These are phyloP conservation scores for Lipomyces yarrowii DNA, from an alignment of 1,139 yeast genomes.

Conservation along the genomic window DNA sequence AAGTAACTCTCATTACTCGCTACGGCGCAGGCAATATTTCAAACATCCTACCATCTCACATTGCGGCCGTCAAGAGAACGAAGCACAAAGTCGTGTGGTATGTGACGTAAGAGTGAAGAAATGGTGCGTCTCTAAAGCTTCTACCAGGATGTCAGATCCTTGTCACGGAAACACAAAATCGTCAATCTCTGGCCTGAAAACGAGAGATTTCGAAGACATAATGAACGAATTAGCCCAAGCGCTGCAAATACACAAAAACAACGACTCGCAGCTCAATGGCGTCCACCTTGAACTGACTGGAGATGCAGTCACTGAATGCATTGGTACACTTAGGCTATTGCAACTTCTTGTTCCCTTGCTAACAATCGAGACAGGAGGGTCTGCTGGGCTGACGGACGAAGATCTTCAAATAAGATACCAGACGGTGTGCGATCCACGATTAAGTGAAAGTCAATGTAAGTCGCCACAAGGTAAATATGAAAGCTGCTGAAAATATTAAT, in stretches of 20 bases:
- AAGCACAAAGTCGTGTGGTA: slow-evolving; percentile 47
- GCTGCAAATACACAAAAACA: slow-evolving; percentile 43
- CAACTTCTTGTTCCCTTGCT: background rate
- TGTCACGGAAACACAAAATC: slow-evolving; percentile 51
- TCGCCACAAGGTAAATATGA: background rate
- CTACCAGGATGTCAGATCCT: slow-evolving; percentile 42
- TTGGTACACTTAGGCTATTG: slow-evolving; percentile 28
- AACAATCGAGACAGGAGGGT: slow-evolving; percentile 42
- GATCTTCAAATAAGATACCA: slow-evolving; percentile 47
- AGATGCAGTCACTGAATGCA: slow-evolving; percentile 50
- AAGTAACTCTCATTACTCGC: slow-evolving; percentile 49
- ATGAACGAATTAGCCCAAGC: slow-evolving; percentile 46
- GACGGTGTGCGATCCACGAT: slow-evolving; percentile 51
- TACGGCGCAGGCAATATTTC: slow-evolving; percentile 47
- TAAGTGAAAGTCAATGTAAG: slow-evolving; percentile 44
- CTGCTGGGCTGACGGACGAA: slow-evolving; percentile 47
- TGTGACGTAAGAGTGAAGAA: background rate
- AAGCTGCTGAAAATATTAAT: background rate
- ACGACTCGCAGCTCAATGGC: slow-evolving; percentile 45
- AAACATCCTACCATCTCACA: slow-evolving; percentile 45
- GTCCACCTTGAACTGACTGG: slow-evolving; percentile 51
- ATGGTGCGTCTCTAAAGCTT: background rate
- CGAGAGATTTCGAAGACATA: slow-evolving; percentile 50
- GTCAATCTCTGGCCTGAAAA: slow-evolving; percentile 46
- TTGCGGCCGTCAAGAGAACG: slow-evolving; percentile 45